These are phyloP conservation scores for Crucibulum laeve DNA, from an alignment of 768 basidiomycete genomes.

Conservation along the genomic window DNA sequence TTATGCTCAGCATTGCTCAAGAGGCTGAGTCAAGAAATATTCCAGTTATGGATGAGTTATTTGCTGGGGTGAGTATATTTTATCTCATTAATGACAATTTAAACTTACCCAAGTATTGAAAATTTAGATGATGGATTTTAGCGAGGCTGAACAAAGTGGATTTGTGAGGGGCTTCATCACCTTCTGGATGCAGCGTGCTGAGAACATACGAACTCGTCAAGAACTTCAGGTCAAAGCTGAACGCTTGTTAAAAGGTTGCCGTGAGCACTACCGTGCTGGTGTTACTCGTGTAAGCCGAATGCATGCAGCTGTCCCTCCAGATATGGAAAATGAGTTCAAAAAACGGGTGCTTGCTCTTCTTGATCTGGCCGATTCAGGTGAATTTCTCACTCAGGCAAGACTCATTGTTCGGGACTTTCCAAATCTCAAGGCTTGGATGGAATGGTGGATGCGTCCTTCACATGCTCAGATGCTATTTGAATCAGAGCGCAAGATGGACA, in stretches of 20 bases:
- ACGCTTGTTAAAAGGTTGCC: slow-evolving; percentile 20
- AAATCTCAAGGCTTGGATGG: slow-evolving; percentile 17
- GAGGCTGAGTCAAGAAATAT: background rate
- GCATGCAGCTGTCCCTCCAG: slow-evolving; percentile 15
- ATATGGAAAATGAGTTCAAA: slow-evolving; percentile 12
- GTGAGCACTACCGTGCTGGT: slow-evolving; percentile 23
- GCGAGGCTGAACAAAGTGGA: slow-evolving; percentile 25
- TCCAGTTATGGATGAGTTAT: background rate
- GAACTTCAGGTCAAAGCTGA: slow-evolving; percentile 9
- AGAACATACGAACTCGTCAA: slow-evolving; percentile 4
- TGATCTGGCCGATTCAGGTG: slow-evolving; percentile 4
- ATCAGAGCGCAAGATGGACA: slow-evolving; percentile 10
- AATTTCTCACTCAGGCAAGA: slow-evolving; percentile 6
- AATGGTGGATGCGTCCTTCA: slow-evolving; percentile 24
- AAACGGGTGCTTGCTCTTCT: slow-evolving; percentile 10
- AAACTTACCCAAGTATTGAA: background rate
- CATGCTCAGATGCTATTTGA: slow-evolving; percentile 23
- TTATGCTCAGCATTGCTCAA: background rate
- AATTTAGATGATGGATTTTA: slow-evolving; percentile 30
- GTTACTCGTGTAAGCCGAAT: slow-evolving; percentile 22
- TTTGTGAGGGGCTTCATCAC: slow-evolving; percentile 22
- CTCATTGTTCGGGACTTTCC: slow-evolving; percentile 16
- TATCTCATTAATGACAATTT: background rate
- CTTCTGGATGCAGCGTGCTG: slow-evolving; percentile 14
- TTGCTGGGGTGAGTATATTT: slow-evolving; percentile 12